These are phyloP conservation scores for Camelina sativa DNA, from an alignment of 345 rosid species.

Conservation along the genomic window DNA sequence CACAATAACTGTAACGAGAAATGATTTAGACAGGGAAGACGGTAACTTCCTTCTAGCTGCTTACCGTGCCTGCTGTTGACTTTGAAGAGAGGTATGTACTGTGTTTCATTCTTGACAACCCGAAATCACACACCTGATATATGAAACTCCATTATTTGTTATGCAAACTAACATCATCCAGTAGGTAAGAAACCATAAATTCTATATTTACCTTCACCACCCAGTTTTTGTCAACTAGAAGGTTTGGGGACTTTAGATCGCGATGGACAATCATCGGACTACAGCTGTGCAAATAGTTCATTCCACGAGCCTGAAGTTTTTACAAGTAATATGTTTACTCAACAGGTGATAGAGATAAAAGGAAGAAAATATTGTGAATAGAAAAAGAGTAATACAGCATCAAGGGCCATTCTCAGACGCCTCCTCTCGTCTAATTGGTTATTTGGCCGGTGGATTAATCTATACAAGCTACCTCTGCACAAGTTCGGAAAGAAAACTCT, in stretches of 20 bases:
- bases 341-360: slow-evolving; percentile 7
- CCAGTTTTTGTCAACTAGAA: slow-evolving; percentile 95
- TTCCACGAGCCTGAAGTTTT: slow-evolving; percentile 85
- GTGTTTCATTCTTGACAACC: slow-evolving; percentile 90
- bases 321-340: slow-evolving; percentile 26
- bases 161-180: slow-evolving; percentile 21
- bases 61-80: slow-evolving; percentile 97
- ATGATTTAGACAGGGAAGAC: not conserved
- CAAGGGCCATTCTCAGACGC: slow-evolving; percentile 95
- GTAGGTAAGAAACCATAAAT: not conserved
- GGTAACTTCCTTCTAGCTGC: slow-evolving; percentile 31
- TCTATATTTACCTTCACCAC: slow-evolving; percentile 72
- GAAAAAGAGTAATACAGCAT: slow-evolving; percentile 66
- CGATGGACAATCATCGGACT: slow-evolving; percentile 87
- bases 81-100: slow-evolving; percentile 91
- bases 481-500: slow-evolving; percentile 8
- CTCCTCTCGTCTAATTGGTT: slow-evolving; percentile 92
- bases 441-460: slow-evolving; percentile 89
- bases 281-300: slow-evolving; percentile 96
- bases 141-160: not conserved
- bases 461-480: slow-evolving; percentile 98
- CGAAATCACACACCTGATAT: slow-evolving; percentile 87
- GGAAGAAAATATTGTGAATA: not conserved
- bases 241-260: slow-evolving; percentile 95
- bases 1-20: not conserved